Conservation (phyloP, 495 filamentous ascomycete species). For the Beverwykella pulmonaria region DNA sequence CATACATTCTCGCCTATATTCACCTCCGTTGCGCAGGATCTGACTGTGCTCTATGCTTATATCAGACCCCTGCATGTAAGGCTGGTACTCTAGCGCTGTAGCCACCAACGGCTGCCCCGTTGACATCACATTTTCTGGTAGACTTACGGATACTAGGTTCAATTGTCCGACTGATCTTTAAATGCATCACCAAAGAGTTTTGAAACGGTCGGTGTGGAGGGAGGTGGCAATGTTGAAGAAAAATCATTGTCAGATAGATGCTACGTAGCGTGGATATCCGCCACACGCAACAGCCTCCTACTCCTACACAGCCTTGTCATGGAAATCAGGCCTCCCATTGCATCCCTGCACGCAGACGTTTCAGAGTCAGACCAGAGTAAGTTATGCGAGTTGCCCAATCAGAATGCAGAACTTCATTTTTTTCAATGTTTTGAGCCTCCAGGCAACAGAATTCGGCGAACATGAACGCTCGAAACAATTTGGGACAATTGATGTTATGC, state of each 20-base stretch:
- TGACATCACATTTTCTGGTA: conserved; percentile 6
- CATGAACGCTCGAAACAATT: background rate
- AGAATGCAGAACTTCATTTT: background rate
- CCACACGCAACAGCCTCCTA: conserved; percentile 1
- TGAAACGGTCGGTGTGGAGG: background rate
- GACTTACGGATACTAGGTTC: background rate
- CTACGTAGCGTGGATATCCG: background rate
- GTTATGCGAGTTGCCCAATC: background rate
- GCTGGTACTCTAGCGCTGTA: conserved; percentile 12
- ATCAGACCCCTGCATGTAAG: conserved; percentile 16
- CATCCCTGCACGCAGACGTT: conserved; percentile 20
- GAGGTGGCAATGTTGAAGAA: background rate
- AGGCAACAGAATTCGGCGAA: background rate
- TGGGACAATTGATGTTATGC: background rate
- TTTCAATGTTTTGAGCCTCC: background rate
- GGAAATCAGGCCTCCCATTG: conserved; percentile 33
- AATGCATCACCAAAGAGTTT: background rate
- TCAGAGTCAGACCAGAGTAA: conserved; percentile 23
- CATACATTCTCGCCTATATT: background rate
- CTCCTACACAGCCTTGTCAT: conserved; percentile 31
- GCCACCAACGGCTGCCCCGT: conserved; percentile 15
- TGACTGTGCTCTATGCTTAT: conserved; percentile 31
- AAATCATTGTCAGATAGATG: background rate
- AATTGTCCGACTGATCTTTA: background rate
- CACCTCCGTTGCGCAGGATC: background rate